Conservation (phyloP, 208 protist species). For the Endotrypanum monterogeii region DNA sequence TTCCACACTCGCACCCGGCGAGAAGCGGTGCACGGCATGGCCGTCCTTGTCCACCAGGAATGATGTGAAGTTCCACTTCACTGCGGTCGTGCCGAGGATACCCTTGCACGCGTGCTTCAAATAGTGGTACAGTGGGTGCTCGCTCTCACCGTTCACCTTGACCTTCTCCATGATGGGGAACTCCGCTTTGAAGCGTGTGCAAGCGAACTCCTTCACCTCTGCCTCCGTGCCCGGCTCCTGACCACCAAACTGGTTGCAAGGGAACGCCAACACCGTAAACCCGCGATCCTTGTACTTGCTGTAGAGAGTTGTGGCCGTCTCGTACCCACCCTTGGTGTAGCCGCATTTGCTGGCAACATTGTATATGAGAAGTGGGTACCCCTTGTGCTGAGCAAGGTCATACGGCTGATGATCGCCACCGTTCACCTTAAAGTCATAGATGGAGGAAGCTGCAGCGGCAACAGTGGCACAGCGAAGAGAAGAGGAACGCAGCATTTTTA, state of each 20-base stretch:
- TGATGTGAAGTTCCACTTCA: conserved; percentile 97
- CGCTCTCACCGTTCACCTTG: conserved; percentile 86
- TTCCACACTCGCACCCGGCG: conserved; percentile 46
- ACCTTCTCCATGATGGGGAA: conserved; percentile 93
- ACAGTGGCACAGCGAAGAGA: background rate
- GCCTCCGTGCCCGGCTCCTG: conserved; percentile 85
- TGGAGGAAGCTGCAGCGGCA: conserved; percentile 32
- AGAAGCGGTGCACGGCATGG: conserved; percentile 66
- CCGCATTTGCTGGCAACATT: conserved; percentile 94
- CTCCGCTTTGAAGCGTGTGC: conserved; percentile 56
- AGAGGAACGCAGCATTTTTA: background rate
- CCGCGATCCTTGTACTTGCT: conserved; percentile 85
- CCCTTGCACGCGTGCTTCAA: conserved; percentile 76
- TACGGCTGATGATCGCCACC: conserved; percentile 71
- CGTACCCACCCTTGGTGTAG: conserved; percentile 83
- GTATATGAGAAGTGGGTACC: conserved; percentile 88
- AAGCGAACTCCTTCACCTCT: conserved; percentile 79
- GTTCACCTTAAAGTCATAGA: conserved; percentile 82
- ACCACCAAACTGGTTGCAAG: conserved; percentile 90
- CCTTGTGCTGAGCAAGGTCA: conserved; percentile 83
- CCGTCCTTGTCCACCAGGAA: conserved; percentile 87
- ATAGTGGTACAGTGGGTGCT: conserved; percentile 81
- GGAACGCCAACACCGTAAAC: conserved; percentile 92
- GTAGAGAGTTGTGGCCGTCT: conserved; percentile 75
- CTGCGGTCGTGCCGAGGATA: conserved; percentile 50